phyloP scores from a whole-genome alignment of 495 filamentous ascomycete species.

The Penicillium antarcticum region DNA sequence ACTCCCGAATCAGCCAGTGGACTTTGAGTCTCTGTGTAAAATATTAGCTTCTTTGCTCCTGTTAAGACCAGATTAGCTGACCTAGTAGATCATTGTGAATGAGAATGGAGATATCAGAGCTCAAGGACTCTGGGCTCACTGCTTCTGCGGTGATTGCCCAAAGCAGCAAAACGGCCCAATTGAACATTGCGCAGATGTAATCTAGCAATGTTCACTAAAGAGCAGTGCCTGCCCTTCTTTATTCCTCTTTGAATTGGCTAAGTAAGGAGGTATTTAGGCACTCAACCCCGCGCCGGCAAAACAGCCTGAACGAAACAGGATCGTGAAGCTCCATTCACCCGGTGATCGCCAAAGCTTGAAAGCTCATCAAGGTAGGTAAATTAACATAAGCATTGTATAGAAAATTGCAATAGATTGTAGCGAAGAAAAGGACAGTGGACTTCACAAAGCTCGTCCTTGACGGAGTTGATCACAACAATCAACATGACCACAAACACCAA shows the following conservation, averaged over 20 bases:
- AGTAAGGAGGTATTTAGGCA: constrained; percentile 2
- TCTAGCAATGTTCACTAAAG: not conserved
- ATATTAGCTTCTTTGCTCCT: not conserved
- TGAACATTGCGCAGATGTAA: not conserved
- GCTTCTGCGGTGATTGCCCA: constrained; percentile 4
- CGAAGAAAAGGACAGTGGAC: too few relatives aligned
- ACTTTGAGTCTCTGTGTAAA: constrained; percentile 11
- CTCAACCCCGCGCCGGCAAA: constrained; percentile 17
- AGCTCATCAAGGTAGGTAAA: too few relatives aligned
- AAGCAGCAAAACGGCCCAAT: not conserved
- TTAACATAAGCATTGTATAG: too few relatives aligned
- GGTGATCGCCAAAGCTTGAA: not conserved
- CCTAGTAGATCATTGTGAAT: constrained; percentile 24
- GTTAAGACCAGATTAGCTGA: not conserved
- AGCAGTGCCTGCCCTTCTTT: not conserved
- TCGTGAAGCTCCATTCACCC: constrained; percentile 7
- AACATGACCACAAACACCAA: not conserved
- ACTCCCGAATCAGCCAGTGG: constrained; percentile 15
- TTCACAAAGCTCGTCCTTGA: too few relatives aligned
- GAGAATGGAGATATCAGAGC: constrained; percentile 18
- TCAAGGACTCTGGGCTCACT: constrained; percentile 9
- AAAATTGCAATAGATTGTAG: too few relatives aligned
- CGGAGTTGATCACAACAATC: too few relatives aligned
- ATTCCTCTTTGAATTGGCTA: not conserved
- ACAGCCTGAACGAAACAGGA: not conserved